These are phyloP conservation scores for Elaeis oleifera DNA, from an alignment of 202 grass and related monocot species.

Conservation along the genomic window DNA sequence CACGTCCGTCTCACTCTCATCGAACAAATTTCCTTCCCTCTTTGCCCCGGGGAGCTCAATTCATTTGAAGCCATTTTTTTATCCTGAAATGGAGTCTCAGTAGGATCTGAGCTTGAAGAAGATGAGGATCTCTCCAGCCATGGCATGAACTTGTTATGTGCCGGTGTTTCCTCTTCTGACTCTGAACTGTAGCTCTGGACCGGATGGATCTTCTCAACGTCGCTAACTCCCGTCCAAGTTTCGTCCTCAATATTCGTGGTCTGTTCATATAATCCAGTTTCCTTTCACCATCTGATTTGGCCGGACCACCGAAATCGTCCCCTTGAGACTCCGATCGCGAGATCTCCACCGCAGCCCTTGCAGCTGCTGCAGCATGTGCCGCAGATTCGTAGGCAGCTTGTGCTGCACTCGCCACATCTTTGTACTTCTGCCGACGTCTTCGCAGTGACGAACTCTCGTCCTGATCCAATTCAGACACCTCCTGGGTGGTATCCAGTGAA, in stretches of 20 bases:
- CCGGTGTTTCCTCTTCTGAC: not conserved
- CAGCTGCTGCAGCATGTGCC: conserved; percentile 58
- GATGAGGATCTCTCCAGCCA: not conserved
- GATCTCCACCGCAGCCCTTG: conserved; percentile 71
- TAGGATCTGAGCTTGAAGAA: conserved; percentile 2
- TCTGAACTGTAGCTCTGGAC: not conserved
- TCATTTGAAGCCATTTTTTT: not conserved
- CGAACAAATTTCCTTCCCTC: conserved; percentile 9
- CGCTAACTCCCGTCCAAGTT: not conserved
- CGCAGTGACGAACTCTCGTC: conserved; percentile 17
- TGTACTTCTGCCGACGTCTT: conserved; percentile 24
- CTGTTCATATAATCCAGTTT: not conserved
- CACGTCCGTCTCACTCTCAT: no score
- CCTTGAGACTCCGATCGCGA: conserved; percentile 33
- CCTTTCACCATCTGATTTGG: not conserved
- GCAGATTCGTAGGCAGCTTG: conserved; percentile 83
- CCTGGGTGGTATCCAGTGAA: no score
- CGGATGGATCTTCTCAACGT: not conserved
- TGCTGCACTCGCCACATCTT: conserved; percentile 56
- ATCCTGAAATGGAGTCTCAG: not conserved
- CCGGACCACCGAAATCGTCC: conserved; percentile 4
- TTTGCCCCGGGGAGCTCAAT: not conserved
- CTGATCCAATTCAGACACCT: not conserved
- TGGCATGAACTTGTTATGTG: not conserved
- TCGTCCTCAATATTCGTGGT: not conserved